phyloP scores from a whole-genome alignment of 495 filamentous ascomycete species.

The Geoglossum glabrum region DNA sequence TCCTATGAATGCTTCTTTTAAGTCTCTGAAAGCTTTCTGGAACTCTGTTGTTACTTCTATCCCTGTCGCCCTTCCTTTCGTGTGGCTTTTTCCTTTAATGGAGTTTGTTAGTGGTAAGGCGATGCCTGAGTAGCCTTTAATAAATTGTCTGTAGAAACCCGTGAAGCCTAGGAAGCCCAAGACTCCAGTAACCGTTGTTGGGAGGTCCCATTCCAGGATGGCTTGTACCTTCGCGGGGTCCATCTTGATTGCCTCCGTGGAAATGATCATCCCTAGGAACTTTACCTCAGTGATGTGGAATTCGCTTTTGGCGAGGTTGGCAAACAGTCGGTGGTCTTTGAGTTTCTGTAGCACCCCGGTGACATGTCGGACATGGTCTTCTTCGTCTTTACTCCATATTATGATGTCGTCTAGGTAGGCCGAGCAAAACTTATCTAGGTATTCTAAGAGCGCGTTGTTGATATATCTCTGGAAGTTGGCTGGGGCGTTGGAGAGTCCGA shows the following conservation, averaged over 20 bases:
- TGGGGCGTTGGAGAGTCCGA: slow-evolving; percentile 12
- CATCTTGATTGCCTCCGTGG: slow-evolving; percentile 12
- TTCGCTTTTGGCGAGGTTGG: slow-evolving; percentile 17
- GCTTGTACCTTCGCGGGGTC: slow-evolving; percentile 12
- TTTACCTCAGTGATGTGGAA: slow-evolving; percentile 12
- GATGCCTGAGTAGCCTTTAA: slow-evolving; percentile 11
- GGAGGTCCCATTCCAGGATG: slow-evolving; percentile 13
- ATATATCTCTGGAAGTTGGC: slow-evolving; percentile 17
- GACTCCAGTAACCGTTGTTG: too few relatives aligned
- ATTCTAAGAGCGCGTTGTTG: slow-evolving; percentile 12
- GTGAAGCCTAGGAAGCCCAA: slow-evolving; percentile 14
- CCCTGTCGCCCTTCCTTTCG: too few relatives aligned
- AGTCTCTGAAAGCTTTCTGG: too few relatives aligned
- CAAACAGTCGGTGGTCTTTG: slow-evolving; percentile 7
- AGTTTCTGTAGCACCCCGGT: slow-evolving; percentile 10
- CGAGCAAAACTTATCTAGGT: slow-evolving; percentile 13
- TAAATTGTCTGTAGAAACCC: slow-evolving; percentile 20
- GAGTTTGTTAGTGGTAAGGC: slow-evolving; percentile 5
- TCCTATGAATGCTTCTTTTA: slow-evolving; percentile 7
- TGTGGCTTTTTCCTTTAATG: too few relatives aligned
- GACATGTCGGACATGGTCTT: slow-evolving; percentile 12
- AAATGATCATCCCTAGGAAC: slow-evolving; percentile 14
- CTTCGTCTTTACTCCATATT: slow-evolving; percentile 13
- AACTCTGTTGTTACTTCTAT: too few relatives aligned
- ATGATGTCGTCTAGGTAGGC: slow-evolving; percentile 21